Evolutionary conservation across 2,329 filamentous ascomycete species (phyloP), one percentile per base, ranked within the genome.

Genomic region (Arthroderma sp.): DNA sequence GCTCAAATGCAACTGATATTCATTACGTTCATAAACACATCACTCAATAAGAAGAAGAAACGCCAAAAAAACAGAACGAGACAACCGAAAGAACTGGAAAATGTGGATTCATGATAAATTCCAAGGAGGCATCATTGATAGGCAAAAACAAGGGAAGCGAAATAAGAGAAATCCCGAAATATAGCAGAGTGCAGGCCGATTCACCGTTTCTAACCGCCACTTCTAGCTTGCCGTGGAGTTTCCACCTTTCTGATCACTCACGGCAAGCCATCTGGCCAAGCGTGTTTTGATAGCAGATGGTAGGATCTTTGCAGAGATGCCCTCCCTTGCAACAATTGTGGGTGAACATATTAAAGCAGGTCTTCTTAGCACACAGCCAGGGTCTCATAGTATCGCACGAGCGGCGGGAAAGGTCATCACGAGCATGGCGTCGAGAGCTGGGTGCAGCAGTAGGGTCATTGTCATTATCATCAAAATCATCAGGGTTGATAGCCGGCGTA

Each of bases 281-380:
- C 9, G 10, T 22, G 32, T 49, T 41, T 28, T 22, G 10, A 4
- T 44, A 44, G 9, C 47, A 49, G 15, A 49, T 38, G 8, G 28
- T 29, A 9, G 40, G 44, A n/a, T 40, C 42, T 31, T 22, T 6
- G 33, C 48, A 50, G 1, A 47, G 11, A 40, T 33, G 27, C 5
- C 48, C 48, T 32, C 48, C 48, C 38, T 45, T 38, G 42, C 49
- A 50, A 37, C 49, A 50, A 36, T 38, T 50, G 38, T 47, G 37
- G 27, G 36, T 45, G 10, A 40, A 47, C n/a, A 34, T 44, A 43
- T 50, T 47, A 15, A 50, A 42, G 31, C 49, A 50, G 9, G 42
- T 31, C 10, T 42, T 37, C 5, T 40, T 42, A 9, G 48, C 49
- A 34, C 49, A 50, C 5, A 45, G 30, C 46, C 46, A 48, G 9